A percentile compares a stretch with the other conserved stretches of the same genome.
Evolutionary conservation across 2,329 filamentous ascomycete genomes (phyloP).

Genomic region (Whalleya microplaca): DNA sequence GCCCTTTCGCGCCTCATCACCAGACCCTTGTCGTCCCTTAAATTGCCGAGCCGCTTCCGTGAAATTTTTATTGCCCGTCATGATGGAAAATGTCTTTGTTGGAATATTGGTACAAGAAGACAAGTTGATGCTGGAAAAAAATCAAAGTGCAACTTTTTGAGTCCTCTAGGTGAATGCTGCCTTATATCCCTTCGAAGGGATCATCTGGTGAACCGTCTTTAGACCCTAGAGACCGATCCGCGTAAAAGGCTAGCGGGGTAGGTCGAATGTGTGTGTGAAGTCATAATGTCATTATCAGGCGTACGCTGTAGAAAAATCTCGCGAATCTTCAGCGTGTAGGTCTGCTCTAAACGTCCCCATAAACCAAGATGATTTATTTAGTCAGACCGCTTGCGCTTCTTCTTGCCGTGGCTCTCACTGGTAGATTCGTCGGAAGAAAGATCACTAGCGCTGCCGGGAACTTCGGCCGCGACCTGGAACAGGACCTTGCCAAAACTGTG

Average conservation of each 20-base stretch:
- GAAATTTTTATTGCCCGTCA: slow-evolving; percentile 33
- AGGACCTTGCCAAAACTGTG: slow-evolving; percentile 74
- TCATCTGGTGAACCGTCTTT: slow-evolving; percentile 18
- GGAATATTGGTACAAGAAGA: slow-evolving; percentile 51
- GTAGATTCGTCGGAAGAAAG: slow-evolving; percentile 56
- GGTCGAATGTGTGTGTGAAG: slow-evolving; percentile 38
- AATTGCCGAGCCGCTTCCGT: slow-evolving; percentile 26
- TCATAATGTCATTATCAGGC: slow-evolving; percentile 48
- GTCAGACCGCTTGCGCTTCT: slow-evolving; percentile 79
- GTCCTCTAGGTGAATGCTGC: slow-evolving; percentile 41
- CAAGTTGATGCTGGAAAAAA: slow-evolving; percentile 45
- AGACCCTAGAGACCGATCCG: slow-evolving; percentile 38
- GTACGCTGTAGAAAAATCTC: slow-evolving; percentile 35
- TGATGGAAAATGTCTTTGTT: slow-evolving; percentile 37
- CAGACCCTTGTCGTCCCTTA: slow-evolving; percentile 29
- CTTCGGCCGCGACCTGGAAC: slow-evolving; percentile 77
- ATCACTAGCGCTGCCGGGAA: slow-evolving; percentile 68
- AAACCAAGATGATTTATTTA: slow-evolving; percentile 45
- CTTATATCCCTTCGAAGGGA: slow-evolving; percentile 18
- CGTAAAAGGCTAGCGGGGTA: slow-evolving; percentile 35
- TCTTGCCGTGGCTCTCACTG: slow-evolving; percentile 57
- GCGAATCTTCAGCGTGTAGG: slow-evolving; percentile 37
- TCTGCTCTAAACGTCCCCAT: slow-evolving; percentile 17
- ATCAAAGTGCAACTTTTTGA: slow-evolving; percentile 42
- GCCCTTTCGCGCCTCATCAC: slow-evolving; percentile 34